Conservation (phyloP, 2,329 filamentous ascomycete genomes). For the Cercospora sp. region DNA sequence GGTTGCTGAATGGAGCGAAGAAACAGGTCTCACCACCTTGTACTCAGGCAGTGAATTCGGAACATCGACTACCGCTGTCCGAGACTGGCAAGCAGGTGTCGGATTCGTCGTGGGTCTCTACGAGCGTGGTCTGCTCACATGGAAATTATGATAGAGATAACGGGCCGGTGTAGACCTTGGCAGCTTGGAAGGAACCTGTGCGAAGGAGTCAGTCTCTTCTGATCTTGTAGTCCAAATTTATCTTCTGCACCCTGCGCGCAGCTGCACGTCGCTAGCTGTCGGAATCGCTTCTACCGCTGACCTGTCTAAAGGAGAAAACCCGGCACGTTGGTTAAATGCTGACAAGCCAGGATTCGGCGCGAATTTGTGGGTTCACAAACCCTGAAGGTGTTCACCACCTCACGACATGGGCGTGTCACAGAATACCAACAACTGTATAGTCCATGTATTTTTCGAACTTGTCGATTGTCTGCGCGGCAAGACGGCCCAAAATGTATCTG, state of each 20-base stretch:
- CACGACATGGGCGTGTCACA: background rate
- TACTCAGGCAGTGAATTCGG: conserved; percentile 43
- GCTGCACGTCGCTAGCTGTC: background rate
- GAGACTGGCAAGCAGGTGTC: conserved; percentile 41
- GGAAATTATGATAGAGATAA: conserved; percentile 29
- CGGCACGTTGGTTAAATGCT: background rate
- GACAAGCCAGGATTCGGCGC: background rate
- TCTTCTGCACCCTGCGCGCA: background rate
- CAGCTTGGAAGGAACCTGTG: background rate
- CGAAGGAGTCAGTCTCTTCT: background rate
- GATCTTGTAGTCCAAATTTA: background rate
- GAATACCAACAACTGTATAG: background rate
- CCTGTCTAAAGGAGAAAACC: background rate
- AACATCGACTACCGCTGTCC: conserved; percentile 40
- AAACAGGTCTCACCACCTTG: conserved; percentile 38
- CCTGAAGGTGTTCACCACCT: background rate
- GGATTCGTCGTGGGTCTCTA: conserved; percentile 45
- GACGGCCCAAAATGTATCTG: background rate
- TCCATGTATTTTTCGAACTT: background rate
- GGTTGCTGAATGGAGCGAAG: conserved; percentile 44
- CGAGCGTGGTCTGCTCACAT: conserved; percentile 43
- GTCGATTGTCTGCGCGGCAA: background rate
- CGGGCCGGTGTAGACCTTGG: background rate
- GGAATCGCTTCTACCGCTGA: background rate
- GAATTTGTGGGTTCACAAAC: background rate